phyloP scores from a whole-genome alignment of 805 yeast genomes.

The Phaffomyces antillensis region DNA sequence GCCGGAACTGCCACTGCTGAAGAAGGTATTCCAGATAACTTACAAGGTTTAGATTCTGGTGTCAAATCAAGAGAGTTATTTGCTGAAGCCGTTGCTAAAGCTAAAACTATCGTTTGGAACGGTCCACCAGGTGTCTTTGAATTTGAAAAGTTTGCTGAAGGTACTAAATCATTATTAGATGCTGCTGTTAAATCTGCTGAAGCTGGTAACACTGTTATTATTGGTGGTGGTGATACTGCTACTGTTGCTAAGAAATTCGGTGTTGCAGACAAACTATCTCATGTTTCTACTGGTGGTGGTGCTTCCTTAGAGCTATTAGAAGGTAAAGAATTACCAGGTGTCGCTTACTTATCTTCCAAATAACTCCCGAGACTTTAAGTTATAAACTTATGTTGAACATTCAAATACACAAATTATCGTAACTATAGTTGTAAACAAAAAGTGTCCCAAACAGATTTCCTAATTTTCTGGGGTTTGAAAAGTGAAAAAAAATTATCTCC shows the following conservation, averaged over 20 bases:
- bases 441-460: not conserved
- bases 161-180: conserved; percentile 86
- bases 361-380: conserved; percentile 12
- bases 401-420: too few species aligned
- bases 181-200: conserved; percentile 82
- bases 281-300: conserved; percentile 99
- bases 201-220: conserved; percentile 89
- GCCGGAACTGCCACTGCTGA: conserved; percentile 78
- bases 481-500: not conserved
- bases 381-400: not conserved
- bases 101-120: conserved; percentile 99
- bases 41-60: conserved; percentile 97
- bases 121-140: conserved; percentile 99
- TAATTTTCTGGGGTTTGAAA: not conserved
- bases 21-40: conserved; percentile 89
- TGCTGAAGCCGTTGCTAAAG: conserved; percentile 75
- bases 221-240: conserved; percentile 99
- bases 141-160: conserved; percentile 84
- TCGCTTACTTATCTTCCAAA: conserved; percentile 81
- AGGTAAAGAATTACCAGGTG: conserved; percentile 99
- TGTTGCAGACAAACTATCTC: conserved; percentile 92
- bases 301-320: conserved; percentile 97
- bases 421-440: not conserved
- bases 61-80: conserved; percentile 79
- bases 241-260: conserved; percentile 98